Conservation (phyloP, 179 eudicot species). For the Vitellaria paradoxa region DNA sequence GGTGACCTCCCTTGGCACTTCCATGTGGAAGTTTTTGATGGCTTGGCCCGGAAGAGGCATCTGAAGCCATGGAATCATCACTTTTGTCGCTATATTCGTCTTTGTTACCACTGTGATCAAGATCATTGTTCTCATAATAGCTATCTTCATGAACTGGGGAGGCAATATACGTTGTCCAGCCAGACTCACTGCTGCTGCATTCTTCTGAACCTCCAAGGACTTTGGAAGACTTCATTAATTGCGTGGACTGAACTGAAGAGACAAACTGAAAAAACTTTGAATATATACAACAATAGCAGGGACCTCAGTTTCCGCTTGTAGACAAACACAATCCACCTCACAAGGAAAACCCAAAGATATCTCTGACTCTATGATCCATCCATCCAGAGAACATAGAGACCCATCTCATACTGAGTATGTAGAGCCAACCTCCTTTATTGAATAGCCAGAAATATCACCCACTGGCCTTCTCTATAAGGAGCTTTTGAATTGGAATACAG, state of each 20-base stretch:
- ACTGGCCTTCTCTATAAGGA: slow-evolving; percentile 14
- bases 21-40: slow-evolving; percentile 10
- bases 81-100: slow-evolving; percentile 24
- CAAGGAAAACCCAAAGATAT: neutral
- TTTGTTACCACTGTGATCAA: slow-evolving; percentile 4
- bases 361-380: neutral
- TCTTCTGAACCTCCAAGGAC: slow-evolving; percentile 23
- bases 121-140: neutral
- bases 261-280: no score
- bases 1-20: neutral
- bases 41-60: slow-evolving; percentile 59
- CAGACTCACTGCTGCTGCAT: slow-evolving; percentile 42
- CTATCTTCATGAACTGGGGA: slow-evolving; percentile 14
- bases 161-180: slow-evolving; percentile 44
- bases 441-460: neutral
- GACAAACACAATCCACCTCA: neutral
- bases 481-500: neutral
- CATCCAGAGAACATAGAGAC: neutral
- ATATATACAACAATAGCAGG: no score
- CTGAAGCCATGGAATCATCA: slow-evolving; percentile 48
- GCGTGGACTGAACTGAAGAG: neutral
- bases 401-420: neutral
- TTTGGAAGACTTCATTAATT: slow-evolving; percentile 11
- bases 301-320: neutral
- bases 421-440: neutral